Percentiles rank a stretch among this genome's conserved stretches.
Conservation (phyloP, 805 yeast species). For the Yamadazyma takamatsuzukensis region DNA sequence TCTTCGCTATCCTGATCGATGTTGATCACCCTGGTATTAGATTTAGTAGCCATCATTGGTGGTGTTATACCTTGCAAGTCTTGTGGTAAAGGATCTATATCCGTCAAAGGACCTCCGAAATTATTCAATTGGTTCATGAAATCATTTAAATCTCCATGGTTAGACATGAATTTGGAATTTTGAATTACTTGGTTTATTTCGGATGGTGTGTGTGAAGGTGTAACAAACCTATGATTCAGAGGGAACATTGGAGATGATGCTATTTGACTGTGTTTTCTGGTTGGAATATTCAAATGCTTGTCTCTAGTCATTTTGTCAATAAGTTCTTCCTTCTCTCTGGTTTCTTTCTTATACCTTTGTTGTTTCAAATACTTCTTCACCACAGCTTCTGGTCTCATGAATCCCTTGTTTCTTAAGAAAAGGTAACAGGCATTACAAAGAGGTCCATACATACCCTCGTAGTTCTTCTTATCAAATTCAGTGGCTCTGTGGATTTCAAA, state of each 20-base stretch:
- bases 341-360: slow-evolving; percentile 37
- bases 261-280: slow-evolving; percentile 13
- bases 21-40: slow-evolving; percentile 52
- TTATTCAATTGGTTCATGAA: slow-evolving; percentile 36
- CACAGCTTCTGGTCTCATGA: slow-evolving; percentile 44
- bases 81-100: slow-evolving; percentile 41
- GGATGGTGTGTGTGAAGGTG: slow-evolving; percentile 39
- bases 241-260: slow-evolving; percentile 25
- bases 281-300: slow-evolving; percentile 5
- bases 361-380: slow-evolving; percentile 44
- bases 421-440: slow-evolving; percentile 45
- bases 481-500: slow-evolving; percentile 35
- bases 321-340: slow-evolving; percentile 26
- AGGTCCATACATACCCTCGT: slow-evolving; percentile 47
- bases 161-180: slow-evolving; percentile 18
- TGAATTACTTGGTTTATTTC: slow-evolving; percentile 36
- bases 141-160: slow-evolving; percentile 36
- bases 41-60: slow-evolving; percentile 52
- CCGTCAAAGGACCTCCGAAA: slow-evolving; percentile 46
- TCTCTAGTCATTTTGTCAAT: slow-evolving; percentile 6
- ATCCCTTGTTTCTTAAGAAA: slow-evolving; percentile 39
- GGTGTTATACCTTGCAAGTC: slow-evolving; percentile 33
- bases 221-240: slow-evolving; percentile 25
- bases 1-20: slow-evolving; percentile 39
- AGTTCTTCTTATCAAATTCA: slow-evolving; percentile 36